phyloP scores from a whole-genome alignment of 1,284 basidiomycete species.

The Fistulinella staudtii region DNA sequence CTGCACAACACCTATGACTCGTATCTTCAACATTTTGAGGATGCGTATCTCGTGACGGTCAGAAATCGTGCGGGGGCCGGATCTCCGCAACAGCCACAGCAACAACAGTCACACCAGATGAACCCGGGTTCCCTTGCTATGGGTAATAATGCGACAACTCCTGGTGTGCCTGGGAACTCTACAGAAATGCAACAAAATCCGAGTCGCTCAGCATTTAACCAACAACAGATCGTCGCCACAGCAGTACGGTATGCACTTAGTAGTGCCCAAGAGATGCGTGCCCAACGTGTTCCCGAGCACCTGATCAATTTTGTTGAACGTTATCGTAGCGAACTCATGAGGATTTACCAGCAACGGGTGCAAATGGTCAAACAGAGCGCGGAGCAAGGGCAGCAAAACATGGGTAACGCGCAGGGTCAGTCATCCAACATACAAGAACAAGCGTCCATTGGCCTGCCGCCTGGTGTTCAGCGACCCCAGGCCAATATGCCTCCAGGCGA shows the following conservation, averaged over 20 bases:
- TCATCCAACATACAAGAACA: constrained; percentile 24
- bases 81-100: constrained; percentile 16
- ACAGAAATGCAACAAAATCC: constrained; percentile 23
- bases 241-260: constrained; percentile 39
- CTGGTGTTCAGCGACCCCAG: constrained; percentile 14
- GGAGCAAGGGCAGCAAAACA: constrained; percentile 25
- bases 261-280: constrained; percentile 49
- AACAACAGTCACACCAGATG: constrained; percentile 16
- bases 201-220: constrained; percentile 12
- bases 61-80: constrained; percentile 17
- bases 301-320: constrained; percentile 56
- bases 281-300: constrained; percentile 45
- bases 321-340: constrained; percentile 40
- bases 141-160: constrained; percentile 12
- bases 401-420: constrained; percentile 16
- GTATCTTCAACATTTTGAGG: constrained; percentile 56
- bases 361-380: constrained; percentile 25
- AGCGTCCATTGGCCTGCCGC: constrained; percentile 12
- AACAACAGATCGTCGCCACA: constrained; percentile 21
- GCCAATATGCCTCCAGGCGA: constrained; percentile 17
- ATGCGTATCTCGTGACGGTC: constrained; percentile 42
- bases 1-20: constrained; percentile 58
- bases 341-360: constrained; percentile 23
- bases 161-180: constrained; percentile 15
- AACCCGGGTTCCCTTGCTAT: constrained; percentile 9